phyloP scores from a whole-genome alignment of 1,284 basidiomycete genomes.

The Veloboletus limbatus region DNA sequence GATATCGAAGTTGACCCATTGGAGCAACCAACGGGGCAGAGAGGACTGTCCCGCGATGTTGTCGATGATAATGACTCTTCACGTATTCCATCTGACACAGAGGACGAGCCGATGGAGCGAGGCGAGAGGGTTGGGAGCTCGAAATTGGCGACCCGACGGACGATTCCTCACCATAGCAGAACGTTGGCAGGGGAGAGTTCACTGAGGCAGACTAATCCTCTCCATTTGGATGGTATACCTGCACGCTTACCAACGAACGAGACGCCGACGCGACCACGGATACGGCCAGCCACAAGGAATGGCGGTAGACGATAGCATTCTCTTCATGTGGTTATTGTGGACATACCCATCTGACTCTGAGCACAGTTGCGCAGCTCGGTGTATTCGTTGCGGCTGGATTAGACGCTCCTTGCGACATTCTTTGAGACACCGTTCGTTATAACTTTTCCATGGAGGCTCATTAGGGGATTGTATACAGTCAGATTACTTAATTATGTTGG shows the following conservation, averaged over 20 bases:
- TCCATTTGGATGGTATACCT: slow-evolving; percentile 27
- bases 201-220: slow-evolving; percentile 22
- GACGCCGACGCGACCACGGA: slow-evolving; percentile 61
- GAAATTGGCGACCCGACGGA: slow-evolving; percentile 35
- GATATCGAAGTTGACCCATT: slow-evolving; percentile 50
- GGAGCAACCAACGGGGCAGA: slow-evolving; percentile 48
- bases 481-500: slow-evolving; percentile 1
- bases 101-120: slow-evolving; percentile 34
- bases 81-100: slow-evolving; percentile 22
- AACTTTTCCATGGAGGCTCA: slow-evolving; percentile 4
- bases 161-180: slow-evolving; percentile 16
- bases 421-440: slow-evolving; percentile 8
- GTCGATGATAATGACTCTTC: slow-evolving; percentile 30
- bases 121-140: slow-evolving; percentile 36
- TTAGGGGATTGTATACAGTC: no score
- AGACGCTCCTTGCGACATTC: slow-evolving; percentile 14
- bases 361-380: not conserved
- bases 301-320: slow-evolving; percentile 26
- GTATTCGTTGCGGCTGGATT: slow-evolving; percentile 1
- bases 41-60: slow-evolving; percentile 38
- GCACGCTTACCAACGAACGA: slow-evolving; percentile 46
- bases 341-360: not conserved
- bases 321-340: not conserved
- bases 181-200: slow-evolving; percentile 18
- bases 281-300: slow-evolving; percentile 30